Percentiles rank a stretch among this genome's conserved stretches.
phyloP scores from a whole-genome alignment of 768 basidiomycete species.

The Macrolepiota fuliginosa region DNA sequence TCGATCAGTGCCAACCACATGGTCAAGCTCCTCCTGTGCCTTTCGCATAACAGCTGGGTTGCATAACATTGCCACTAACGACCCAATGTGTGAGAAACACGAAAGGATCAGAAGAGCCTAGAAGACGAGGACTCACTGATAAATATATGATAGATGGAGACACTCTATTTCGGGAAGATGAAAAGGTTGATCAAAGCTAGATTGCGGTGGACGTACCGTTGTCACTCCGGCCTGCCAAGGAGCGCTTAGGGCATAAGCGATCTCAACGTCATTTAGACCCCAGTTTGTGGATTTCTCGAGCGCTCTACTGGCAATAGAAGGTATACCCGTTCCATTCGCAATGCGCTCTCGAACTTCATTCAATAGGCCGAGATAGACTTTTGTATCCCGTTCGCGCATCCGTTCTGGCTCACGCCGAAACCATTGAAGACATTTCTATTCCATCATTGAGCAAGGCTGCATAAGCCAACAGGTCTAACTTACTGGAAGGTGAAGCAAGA shows the following conservation, averaged over 20 bases:
- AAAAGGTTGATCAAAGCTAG: background rate
- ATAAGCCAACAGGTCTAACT: background rate
- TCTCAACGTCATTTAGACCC: constrained; percentile 40
- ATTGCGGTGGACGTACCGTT: constrained; percentile 20
- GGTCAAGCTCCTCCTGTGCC: constrained; percentile 31
- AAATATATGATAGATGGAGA: constrained; percentile 9
- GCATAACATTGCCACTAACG: constrained; percentile 26
- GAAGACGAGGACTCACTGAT: constrained; percentile 9
- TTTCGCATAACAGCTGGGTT: constrained; percentile 24
- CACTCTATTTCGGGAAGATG: background rate
- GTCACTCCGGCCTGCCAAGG: constrained; percentile 28
- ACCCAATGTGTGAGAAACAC: background rate
- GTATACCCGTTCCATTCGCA: constrained; percentile 19
- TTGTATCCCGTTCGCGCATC: constrained; percentile 22
- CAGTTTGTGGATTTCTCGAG: constrained; percentile 39
- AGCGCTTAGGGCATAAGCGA: constrained; percentile 34
- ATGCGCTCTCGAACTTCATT: constrained; percentile 23
- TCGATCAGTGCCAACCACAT: constrained; percentile 23
- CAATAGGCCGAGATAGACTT: constrained; percentile 22
- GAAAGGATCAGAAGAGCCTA: background rate
- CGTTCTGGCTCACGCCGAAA: constrained; percentile 25
- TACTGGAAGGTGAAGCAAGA: constrained; percentile 16
- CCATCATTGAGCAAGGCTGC: background rate
- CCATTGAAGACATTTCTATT: constrained; percentile 28
- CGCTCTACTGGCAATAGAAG: constrained; percentile 35